Conservation (phyloP, 257 asterid species). For the Anisodus acutangulus region DNA sequence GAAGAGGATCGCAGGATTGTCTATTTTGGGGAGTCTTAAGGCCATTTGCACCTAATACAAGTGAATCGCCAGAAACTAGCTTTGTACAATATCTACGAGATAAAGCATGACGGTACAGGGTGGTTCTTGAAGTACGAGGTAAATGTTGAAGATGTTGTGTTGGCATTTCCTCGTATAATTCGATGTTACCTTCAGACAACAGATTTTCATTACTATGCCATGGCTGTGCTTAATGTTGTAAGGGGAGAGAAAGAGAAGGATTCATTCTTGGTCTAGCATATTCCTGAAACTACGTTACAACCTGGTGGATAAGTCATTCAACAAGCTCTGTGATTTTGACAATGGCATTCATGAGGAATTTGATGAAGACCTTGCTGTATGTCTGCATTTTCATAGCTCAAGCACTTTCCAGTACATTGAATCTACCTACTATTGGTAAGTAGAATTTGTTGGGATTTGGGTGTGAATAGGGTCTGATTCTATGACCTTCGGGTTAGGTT, state of each 20-base stretch:
- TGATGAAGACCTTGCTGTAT: background rate
- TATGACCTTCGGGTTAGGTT: background rate
- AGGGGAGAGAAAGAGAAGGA: constrained; percentile 17
- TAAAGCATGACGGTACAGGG: background rate
- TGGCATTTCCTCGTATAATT: background rate
- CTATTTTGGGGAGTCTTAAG: background rate
- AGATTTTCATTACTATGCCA: constrained; percentile 5
- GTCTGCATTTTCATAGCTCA: background rate
- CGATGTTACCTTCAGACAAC: background rate
- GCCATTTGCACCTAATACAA: constrained; percentile 14
- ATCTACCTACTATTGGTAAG: background rate
- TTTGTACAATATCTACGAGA: background rate
- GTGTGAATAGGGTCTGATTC: background rate
- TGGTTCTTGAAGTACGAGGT: constrained; percentile 21
- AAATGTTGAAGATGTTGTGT: background rate
- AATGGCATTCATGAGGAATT: background rate
- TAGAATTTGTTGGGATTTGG: background rate
- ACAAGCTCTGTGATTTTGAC: constrained; percentile 1
- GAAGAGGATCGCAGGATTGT: background rate
- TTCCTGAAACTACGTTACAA: constrained; percentile 7
- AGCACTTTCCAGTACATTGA: background rate
- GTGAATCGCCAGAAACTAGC: constrained; percentile 9
- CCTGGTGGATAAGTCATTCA: background rate
- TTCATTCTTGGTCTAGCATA: constrained; percentile 14
- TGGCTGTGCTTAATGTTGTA: background rate